phyloP scores from a whole-genome alignment of 352 stramenopile genomes.

The Pythium apleroticum region DNA sequence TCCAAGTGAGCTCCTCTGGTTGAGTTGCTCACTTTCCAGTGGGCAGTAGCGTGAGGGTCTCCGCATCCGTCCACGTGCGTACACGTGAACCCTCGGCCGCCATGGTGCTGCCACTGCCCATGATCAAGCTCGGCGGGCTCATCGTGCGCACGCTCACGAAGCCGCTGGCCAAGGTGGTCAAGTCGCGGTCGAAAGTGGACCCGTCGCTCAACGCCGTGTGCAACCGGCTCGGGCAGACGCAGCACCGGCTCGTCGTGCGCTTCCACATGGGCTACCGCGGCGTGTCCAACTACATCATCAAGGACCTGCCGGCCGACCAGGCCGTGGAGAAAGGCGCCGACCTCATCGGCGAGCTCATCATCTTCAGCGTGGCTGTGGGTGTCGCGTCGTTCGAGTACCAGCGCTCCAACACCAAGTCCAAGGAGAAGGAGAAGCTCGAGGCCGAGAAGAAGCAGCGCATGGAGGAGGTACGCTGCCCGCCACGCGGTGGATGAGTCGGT shows the following conservation, averaged over 20 bases:
- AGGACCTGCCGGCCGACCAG: conserved; percentile 66
- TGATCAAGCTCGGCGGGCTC: conserved; percentile 84
- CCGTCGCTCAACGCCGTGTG: conserved; percentile 65
- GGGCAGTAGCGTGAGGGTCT: too few species aligned
- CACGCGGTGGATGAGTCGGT: not conserved
- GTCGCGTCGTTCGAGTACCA: conserved; percentile 77
- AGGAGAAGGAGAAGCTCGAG: conserved; percentile 55
- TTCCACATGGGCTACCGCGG: conserved; percentile 84
- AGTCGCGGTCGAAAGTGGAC: conserved; percentile 86
- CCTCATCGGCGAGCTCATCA: conserved; percentile 73
- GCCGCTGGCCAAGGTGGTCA: conserved; percentile 87
- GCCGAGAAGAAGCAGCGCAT: conserved; percentile 55
- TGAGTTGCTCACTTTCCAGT: too few species aligned
- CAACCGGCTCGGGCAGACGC: conserved; percentile 54
- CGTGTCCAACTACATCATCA: conserved; percentile 78
- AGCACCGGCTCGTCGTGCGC: conserved; percentile 59
- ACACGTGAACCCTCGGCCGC: not conserved
- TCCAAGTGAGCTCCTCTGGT: too few species aligned
- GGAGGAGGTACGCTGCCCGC: conserved; percentile 32
- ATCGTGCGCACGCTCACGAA: conserved; percentile 84
- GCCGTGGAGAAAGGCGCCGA: conserved; percentile 78
- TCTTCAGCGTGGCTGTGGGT: conserved; percentile 74
- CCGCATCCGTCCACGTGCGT: too few species aligned
- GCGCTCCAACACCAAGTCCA: conserved; percentile 58
- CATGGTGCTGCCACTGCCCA: conserved; percentile 54